Base-by-base conservation (phyloP, 805 yeast species). In the Pichia gijzeniarum region DNA sequence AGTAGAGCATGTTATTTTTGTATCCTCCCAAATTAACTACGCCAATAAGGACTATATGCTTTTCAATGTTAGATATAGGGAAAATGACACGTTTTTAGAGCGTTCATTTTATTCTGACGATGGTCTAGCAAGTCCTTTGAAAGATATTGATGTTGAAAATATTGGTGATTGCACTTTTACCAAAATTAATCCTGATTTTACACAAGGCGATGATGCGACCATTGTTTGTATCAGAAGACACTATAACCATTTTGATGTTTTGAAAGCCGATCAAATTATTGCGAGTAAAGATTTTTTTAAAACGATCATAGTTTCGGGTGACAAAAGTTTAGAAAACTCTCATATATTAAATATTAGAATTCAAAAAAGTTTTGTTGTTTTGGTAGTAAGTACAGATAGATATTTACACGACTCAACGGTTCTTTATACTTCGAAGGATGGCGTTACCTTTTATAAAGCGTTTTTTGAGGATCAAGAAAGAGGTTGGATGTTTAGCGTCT, bases 351-450 rank as follows among this genome's bases (percentile, higher is more conserved):
- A 62, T 27, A 32, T 76, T 5, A 46, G 62, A 17, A 65, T 71
- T 10, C 69, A 65, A 25, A 67, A 61, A 47, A 63, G 69, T 12
- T 76, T 75, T 49, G 40, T 73, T 33, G 61, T 73, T 8, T 68
- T 62, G 4, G 62, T 65, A 14, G 64, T 69, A 10, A 69, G 64
- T 43, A 58, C 63, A 19, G 82, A 77, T 54, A 69, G 65, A 52
- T 76, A 67, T 54, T 31, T 43, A 9, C 54, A 59, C n/a, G 65
- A 76, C 4, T 62, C 58, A 36, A 61, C 72, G 3, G 59, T 69
- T 1, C 51, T 77, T 12, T 68, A 63, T 38, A 65, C 74, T 6
- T 75, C 81, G 13, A 72, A 67, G 47, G 79, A 77, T 54, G 78
- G 72, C 1, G 40, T 52, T 1, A 54, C 43, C 3, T 77, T 75